Evolutionary conservation across 2,329 filamentous ascomycete species (phyloP).

Genomic region (Xylariaceae sp.): DNA sequence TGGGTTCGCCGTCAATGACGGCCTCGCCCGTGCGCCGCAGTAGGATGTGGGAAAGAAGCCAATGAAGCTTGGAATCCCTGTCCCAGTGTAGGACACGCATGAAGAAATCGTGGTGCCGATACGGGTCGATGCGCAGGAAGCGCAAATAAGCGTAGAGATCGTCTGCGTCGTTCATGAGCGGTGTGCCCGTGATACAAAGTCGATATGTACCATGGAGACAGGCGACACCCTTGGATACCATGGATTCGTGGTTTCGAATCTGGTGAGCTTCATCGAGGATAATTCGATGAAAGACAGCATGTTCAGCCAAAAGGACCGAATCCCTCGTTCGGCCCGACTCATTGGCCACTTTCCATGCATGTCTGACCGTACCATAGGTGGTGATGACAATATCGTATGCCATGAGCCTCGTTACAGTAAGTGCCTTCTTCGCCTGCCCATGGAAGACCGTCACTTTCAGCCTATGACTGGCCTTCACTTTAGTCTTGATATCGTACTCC

Average conservation of each 20-base stretch:
- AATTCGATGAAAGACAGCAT: conserved; percentile 61
- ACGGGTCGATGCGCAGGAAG: conserved; percentile 74
- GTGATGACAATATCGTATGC: conserved; percentile 71
- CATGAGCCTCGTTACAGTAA: conserved; percentile 44
- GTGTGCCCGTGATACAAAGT: conserved; percentile 75
- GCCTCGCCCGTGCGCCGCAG: conserved; percentile 79
- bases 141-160: conserved; percentile 75
- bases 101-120: conserved; percentile 48
- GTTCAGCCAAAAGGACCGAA: conserved; percentile 36
- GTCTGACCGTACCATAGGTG: conserved; percentile 67
- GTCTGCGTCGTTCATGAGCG: conserved; percentile 80
- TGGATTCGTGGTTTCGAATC: conserved; percentile 70
- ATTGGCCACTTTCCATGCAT: conserved; percentile 60
- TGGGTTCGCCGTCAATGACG: conserved; percentile 72
- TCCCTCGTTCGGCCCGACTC: conserved; percentile 42
- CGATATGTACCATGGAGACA: conserved; percentile 58
- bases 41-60: conserved; percentile 73
- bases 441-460: conserved; percentile 29
- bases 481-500: conserved; percentile 28
- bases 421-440: conserved; percentile 17
- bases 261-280: conserved; percentile 78
- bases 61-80: conserved; percentile 58
- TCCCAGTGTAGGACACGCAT: conserved; percentile 41
- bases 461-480: conserved; percentile 26
- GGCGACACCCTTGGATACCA: conserved; percentile 55